Conservation (phyloP, 208 protist species). For the Leishmania turanica region DNA sequence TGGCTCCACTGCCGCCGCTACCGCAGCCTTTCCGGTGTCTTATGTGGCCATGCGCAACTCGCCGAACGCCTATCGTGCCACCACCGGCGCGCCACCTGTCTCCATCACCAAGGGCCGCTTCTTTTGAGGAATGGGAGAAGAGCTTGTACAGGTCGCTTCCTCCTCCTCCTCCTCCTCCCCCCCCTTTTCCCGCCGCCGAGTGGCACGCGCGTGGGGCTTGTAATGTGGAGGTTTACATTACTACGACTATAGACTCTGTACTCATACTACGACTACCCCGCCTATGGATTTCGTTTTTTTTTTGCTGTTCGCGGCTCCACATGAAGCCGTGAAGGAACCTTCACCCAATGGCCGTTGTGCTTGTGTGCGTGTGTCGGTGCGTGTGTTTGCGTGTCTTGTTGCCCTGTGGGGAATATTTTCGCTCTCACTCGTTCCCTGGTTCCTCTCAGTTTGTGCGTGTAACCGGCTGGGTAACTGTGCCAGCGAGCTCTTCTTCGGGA, state of each 20-base stretch:
- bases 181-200: not conserved
- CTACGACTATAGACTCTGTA: not conserved
- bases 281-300: not conserved
- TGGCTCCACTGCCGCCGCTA: not conserved
- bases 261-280: not conserved
- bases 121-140: not conserved
- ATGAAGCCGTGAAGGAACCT: not conserved
- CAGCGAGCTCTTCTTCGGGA: not conserved
- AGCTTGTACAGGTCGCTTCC: not conserved
- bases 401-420: not conserved
- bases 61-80: not conserved
- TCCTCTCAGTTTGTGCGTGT: not conserved
- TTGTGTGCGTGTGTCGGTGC: not conserved
- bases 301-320: not conserved
- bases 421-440: not conserved
- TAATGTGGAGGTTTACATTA: not conserved
- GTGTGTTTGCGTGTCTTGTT: not conserved
- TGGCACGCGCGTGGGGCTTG: not conserved
- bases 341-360: not conserved
- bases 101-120: not conserved
- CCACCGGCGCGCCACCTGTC: not conserved
- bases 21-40: not conserved
- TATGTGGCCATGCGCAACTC: not conserved
- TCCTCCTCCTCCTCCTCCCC: no score
- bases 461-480: not conserved